Conservation (phyloP, 2,329 filamentous ascomycete genomes). For the Aspergillus alliaceus region DNA sequence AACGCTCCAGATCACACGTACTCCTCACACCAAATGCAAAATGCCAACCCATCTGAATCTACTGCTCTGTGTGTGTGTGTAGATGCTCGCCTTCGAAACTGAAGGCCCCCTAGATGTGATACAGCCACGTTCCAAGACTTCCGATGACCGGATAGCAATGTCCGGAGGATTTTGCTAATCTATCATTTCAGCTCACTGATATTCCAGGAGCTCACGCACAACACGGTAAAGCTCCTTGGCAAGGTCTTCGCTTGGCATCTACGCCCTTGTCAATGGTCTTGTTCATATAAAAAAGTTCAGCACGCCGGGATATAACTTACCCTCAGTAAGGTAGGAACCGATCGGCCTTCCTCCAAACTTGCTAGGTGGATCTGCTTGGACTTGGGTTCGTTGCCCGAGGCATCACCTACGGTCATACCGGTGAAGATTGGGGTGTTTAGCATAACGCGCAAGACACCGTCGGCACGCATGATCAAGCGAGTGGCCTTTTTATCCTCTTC, state of each 20-base stretch:
- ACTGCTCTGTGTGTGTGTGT: neutral
- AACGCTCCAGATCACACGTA: neutral
- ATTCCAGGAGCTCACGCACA: constrained; percentile 38
- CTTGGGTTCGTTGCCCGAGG: constrained; percentile 61
- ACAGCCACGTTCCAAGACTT: neutral
- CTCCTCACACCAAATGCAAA: constrained; percentile 7
- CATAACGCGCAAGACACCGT: constrained; percentile 82
- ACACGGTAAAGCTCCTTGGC: constrained; percentile 49
- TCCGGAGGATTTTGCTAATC: neutral
- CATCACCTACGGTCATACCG: constrained; percentile 74
- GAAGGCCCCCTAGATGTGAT: neutral
- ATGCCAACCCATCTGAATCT: constrained; percentile 1
- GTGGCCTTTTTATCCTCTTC: constrained; percentile 56
- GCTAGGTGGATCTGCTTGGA: constrained; percentile 69
- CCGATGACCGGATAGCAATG: neutral
- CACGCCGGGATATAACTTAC: constrained; percentile 39
- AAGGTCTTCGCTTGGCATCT: constrained; percentile 46
- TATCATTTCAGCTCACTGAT: constrained; percentile 14
- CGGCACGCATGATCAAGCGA: constrained; percentile 85
- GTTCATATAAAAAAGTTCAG: neutral
- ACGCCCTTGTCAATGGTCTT: neutral
- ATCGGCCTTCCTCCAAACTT: constrained; percentile 55
- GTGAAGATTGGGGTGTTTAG: constrained; percentile 81
- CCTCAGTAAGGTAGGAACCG: constrained; percentile 57
- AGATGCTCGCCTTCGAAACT: neutral